Conservation (phyloP, 306 rosid species). For the Pueraria montana region DNA sequence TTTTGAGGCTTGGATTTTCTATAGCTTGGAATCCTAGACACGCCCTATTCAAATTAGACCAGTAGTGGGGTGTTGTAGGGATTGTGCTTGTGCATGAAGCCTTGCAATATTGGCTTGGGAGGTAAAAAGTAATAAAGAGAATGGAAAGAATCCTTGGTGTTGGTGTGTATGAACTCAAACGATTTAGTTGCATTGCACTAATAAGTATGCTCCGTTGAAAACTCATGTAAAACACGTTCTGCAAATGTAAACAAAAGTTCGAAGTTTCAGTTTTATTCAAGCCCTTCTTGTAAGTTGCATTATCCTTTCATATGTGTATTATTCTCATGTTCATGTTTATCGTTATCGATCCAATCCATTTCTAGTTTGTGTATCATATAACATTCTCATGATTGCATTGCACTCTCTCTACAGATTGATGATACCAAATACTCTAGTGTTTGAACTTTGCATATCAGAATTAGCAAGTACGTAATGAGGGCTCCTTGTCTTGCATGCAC, state of each 20-base stretch:
- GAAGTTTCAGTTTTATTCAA: background rate
- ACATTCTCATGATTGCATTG: no score
- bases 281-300: background rate
- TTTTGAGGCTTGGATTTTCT: constrained; percentile 56
- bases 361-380: background rate
- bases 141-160: no score
- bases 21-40: constrained; percentile 43
- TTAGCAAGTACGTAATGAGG: background rate
- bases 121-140: no score
- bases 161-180: no score
- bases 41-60: constrained; percentile 31
- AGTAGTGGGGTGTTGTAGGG: constrained; percentile 14
- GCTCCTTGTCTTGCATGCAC: background rate
- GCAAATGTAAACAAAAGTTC: background rate
- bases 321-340: background rate
- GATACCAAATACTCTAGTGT: no score
- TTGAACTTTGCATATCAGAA: background rate
- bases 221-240: background rate
- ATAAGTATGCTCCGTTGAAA: no score
- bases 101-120: background rate
- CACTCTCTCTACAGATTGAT: no score
- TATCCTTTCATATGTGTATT: background rate
- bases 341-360: background rate
- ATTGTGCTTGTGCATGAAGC: background rate
- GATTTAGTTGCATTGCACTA: no score